Conservation (phyloP, 2,329 filamentous ascomycete genomes). For the Geoglossum cookeanum region DNA sequence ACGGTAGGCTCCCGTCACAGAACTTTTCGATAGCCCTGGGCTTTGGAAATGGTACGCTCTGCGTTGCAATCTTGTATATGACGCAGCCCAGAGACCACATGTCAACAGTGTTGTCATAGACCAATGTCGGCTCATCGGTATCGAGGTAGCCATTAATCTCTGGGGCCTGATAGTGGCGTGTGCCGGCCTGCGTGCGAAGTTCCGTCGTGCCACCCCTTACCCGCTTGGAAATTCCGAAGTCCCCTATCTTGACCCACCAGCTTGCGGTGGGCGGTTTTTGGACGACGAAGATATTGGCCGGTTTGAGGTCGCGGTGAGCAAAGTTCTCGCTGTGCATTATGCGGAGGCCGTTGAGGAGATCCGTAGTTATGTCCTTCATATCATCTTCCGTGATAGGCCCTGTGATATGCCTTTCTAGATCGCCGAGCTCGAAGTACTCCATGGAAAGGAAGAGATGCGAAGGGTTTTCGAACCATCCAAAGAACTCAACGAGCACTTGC, state of each 20-base stretch:
- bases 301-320: slow-evolving; percentile 22
- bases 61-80: neutral
- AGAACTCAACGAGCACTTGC: slow-evolving; percentile 15
- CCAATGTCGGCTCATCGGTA: slow-evolving; percentile 10
- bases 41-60: neutral
- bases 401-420: slow-evolving; percentile 17
- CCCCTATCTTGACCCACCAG: slow-evolving; percentile 23
- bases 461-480: slow-evolving; percentile 20
- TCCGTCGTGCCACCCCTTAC: slow-evolving; percentile 5
- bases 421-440: slow-evolving; percentile 20
- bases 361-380: slow-evolving; percentile 14
- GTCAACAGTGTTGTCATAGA: slow-evolving; percentile 39
- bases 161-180: neutral
- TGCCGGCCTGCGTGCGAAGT: neutral
- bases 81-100: slow-evolving; percentile 38
- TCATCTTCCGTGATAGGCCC: slow-evolving; percentile 13
- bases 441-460: slow-evolving; percentile 19
- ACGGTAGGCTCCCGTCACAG: neutral
- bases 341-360: slow-evolving; percentile 18
- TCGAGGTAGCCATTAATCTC: neutral
- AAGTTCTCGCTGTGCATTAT: slow-evolving; percentile 20
- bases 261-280: slow-evolving; percentile 9
- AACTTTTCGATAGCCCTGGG: neutral
- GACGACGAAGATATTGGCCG: slow-evolving; percentile 20
- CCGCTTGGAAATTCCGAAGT: slow-evolving; percentile 22